Percentiles rank a stretch among this genome's conserved stretches.
Evolutionary conservation across 2,329 filamentous ascomycete species (phyloP).

Genomic region (Didymella glomerata): DNA sequence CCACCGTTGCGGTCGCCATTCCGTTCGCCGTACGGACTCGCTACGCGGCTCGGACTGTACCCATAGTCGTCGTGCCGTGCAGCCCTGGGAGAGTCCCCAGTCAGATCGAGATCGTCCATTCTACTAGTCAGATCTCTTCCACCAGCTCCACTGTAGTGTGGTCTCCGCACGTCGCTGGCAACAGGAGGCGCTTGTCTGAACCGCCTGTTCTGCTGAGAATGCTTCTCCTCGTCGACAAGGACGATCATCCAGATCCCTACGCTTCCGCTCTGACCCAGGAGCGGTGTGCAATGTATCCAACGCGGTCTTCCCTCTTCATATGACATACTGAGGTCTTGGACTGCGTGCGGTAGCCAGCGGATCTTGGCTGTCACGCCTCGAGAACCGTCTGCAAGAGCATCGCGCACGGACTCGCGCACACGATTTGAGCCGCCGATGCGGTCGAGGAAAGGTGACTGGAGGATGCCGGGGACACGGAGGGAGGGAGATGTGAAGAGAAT

Average conservation of each 20-base stretch:
- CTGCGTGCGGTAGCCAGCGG: conserved; percentile 65
- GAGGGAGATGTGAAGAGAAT: conserved; percentile 61
- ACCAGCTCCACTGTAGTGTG: conserved; percentile 8
- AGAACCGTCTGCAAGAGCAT: conserved; percentile 70
- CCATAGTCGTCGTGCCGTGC: conserved; percentile 2
- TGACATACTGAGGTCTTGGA: conserved; percentile 52
- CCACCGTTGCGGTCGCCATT: conserved; percentile 7
- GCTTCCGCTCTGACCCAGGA: conserved; percentile 70
- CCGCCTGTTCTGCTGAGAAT: conserved; percentile 28
- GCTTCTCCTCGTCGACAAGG: conserved; percentile 67
- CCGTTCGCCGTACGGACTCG: conserved; percentile 9
- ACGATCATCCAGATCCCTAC: conserved; percentile 84
- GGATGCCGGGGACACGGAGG: conserved; percentile 59
- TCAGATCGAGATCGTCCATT: conserved; percentile 23
- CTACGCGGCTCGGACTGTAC: neutral
- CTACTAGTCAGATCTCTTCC: conserved; percentile 5
- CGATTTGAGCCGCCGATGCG: conserved; percentile 60
- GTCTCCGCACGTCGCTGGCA: conserved; percentile 35
- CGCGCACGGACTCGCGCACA: conserved; percentile 62
- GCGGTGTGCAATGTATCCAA: conserved; percentile 81
- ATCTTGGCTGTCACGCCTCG: conserved; percentile 78
- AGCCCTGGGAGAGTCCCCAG: neutral
- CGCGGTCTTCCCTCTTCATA: conserved; percentile 67
- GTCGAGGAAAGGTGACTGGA: conserved; percentile 59
- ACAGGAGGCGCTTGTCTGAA: conserved; percentile 47